phyloP scores from a whole-genome alignment of 2,329 filamentous ascomycete genomes.

The Colletotrichum sp. region DNA sequence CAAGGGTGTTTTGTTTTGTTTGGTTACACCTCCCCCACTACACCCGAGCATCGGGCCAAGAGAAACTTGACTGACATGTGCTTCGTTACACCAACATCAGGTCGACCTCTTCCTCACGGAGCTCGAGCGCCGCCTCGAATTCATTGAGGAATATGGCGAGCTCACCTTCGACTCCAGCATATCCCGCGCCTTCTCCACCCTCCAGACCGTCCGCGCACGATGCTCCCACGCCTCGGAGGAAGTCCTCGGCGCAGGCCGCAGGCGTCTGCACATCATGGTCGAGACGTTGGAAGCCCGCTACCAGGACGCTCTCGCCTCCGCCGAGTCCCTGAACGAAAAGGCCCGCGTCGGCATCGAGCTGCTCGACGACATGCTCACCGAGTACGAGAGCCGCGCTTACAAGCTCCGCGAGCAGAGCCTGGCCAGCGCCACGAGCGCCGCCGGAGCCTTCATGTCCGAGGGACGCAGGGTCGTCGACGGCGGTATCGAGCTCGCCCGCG shows the following conservation, averaged over 20 bases:
- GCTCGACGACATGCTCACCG: conserved; percentile 82
- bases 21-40: neutral
- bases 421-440: conserved; percentile 68
- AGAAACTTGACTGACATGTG: neutral
- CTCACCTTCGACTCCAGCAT: conserved; percentile 83
- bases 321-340: conserved; percentile 90
- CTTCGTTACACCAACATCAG: conserved; percentile 36
- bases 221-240: conserved; percentile 92
- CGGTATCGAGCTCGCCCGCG: conserved; percentile 74
- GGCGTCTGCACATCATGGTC: conserved; percentile 85
- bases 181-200: conserved; percentile 81
- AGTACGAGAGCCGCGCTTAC: conserved; percentile 83
- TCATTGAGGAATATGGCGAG: conserved; percentile 87
- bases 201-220: conserved; percentile 84
- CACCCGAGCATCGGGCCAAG: neutral
- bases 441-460: conserved; percentile 75
- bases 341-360: conserved; percentile 85
- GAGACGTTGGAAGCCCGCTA: conserved; percentile 90
- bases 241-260: conserved; percentile 83
- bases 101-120: conserved; percentile 85
- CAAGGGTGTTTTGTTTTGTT: neutral
- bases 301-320: conserved; percentile 81
- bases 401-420: conserved; percentile 81
- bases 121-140: conserved; percentile 84
- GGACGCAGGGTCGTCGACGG: conserved; percentile 83